Evolutionary conservation across 768 basidiomycete genomes (phyloP), one percentile per base, ranked within the genome.

Genomic region (Boletellus ananiceps): DNA sequence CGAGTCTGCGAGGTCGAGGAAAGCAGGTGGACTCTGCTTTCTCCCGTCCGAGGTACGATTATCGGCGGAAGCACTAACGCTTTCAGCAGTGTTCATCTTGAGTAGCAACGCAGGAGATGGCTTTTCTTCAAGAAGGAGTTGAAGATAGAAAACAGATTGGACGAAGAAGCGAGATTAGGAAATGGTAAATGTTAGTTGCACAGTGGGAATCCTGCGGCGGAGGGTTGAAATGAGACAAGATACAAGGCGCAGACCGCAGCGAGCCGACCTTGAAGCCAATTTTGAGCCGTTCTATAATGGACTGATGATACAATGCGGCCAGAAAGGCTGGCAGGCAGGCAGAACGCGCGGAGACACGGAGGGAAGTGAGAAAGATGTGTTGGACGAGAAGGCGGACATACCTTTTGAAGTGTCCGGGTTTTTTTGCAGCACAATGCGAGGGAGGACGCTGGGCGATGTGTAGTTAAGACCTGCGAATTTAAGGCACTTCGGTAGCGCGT

Each of bases 1-100:
- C 59, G 91, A 92, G 73, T 93, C 91, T 51, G 91, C 91, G 61
- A 93, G 83, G 76, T 93, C 91, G 71, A 93, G 77, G 72, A 93
- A 93, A 50, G 91, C 91, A 56, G 91, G 88, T 16, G 91, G 90
- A 69, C 86, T 92, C 62, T 87, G 86, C 75, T 88, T 90, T 67
- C 83, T 76, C 57, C 81, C 84, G 64, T 84, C 84, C 45, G 79
- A 73, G 67, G 80, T 62, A 66, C 73, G 78, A 82, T 80, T 79
- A 84, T 86, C 82, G 79, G 74, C 78, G 76, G 82, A 76, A 67
- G 77, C 72, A 73, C 70, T 84, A 82, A 80, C 79, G 69, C 82
- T 81, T 74, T 88, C 82, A 71, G 74, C 71, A 69, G 73, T 72
- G 70, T 80, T 84, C 88, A 89, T 88, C 77, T 78, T 74, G 65